Base-by-base conservation (phyloP, 306 rosid species). In the Castanea crenata region DNA sequence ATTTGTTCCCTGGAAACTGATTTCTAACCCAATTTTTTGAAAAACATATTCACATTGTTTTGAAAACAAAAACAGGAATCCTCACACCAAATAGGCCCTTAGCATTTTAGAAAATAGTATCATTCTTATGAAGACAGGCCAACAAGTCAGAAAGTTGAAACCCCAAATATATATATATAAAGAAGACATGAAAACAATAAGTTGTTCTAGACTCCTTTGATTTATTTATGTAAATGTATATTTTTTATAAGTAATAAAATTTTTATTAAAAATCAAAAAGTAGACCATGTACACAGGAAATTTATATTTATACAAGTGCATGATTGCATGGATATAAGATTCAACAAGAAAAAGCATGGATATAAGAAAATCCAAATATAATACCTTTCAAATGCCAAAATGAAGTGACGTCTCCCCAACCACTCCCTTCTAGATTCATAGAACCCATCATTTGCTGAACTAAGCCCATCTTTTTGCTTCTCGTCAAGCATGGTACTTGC, bases 391-490 rank as follows among this genome's bases (percentile, higher is more conserved):
- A 91, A 93, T 14, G 97, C 96, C 81, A 95, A 88, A 82, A 89
- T 88, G 90, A 91, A 86, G 82, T 95, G 99, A 49, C 93, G 92
- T 82, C 88, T 91, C 62, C 99, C 98, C 85, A 93, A 74, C 99
- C 99, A 95, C 76, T 95, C 98, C 91, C 98, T 85, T 84, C 77
- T 95, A 74, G 99, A 95, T 82, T 95, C 99, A 76, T 95, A 95
- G 86, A 95, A 95, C 68, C 98, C 98, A 86, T 95, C 98, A 86
- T 89, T 83, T 82, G 91, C 69, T 74, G 94, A 95, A 76, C 91
- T 88, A 76, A 84, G 94, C 73, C 96, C 91, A 75, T 95, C 99
- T 90, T 85, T 92, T 81, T 90, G 92, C 87, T 91, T 95, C 73
- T 92, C 99, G 74, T 89, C 91, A 78, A 95, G 90, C 87, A 91